phyloP scores from a whole-genome alignment of 768 basidiomycete genomes.

The Boletales sp. region DNA sequence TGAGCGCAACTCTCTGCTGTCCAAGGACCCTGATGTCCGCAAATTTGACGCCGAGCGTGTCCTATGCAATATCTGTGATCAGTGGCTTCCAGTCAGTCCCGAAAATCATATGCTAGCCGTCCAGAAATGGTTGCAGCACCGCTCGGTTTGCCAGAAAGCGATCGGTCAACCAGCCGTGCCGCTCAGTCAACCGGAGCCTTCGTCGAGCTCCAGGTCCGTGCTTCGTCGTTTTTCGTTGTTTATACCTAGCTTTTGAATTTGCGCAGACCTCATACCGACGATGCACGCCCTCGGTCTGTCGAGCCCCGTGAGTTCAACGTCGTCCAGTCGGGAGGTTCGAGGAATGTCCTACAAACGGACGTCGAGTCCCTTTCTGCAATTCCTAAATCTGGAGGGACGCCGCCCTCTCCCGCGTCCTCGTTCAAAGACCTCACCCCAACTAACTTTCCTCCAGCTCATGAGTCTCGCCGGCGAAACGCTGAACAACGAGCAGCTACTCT shows the following conservation, averaged over 20 bases:
- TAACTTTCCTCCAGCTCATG: conserved; percentile 55
- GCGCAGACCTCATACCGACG: conserved; percentile 11
- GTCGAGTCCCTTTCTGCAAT: conserved; percentile 2
- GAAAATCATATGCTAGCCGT: conserved; percentile 61
- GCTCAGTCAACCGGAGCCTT: conserved; percentile 16
- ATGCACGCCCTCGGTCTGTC: conserved; percentile 28
- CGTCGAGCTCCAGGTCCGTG: conserved; percentile 22
- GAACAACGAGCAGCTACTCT: conserved; percentile 75
- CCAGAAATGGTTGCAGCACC: conserved; percentile 64
- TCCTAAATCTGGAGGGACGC: conserved; percentile 16
- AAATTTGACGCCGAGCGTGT: conserved; percentile 74
- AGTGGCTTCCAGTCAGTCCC: conserved; percentile 58
- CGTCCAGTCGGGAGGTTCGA: conserved; percentile 26
- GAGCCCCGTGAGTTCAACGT: conserved; percentile 21
- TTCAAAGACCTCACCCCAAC: conserved; percentile 59
- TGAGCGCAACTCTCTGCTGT: conserved; percentile 54
- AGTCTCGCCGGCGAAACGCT: conserved; percentile 70
- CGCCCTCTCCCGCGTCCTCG: conserved; percentile 34
- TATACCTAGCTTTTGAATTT: background rate
- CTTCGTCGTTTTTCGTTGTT: conserved; percentile 3
- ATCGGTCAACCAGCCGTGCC: conserved; percentile 6
- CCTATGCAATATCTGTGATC: conserved; percentile 64
- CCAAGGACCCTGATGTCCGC: conserved; percentile 66
- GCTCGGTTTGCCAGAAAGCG: conserved; percentile 48
- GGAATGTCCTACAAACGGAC: conserved; percentile 6